phyloP scores from a whole-genome alignment of 257 asterid species.

The Rehmannia glutinosa region DNA sequence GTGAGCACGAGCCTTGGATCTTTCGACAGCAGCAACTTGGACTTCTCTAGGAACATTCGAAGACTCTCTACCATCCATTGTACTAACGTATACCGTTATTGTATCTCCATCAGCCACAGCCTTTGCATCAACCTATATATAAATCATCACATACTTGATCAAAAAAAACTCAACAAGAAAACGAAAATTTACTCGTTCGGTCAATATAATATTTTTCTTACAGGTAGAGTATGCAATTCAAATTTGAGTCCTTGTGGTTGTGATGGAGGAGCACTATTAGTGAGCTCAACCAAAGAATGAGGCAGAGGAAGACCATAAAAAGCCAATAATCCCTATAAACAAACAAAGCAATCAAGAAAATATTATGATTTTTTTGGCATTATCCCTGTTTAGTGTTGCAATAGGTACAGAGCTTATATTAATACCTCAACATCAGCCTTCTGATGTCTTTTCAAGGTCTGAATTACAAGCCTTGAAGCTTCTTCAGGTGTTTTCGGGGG shows the following conservation, averaged over 20 bases:
- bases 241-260: constrained; percentile 63
- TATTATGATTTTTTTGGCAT: neutral
- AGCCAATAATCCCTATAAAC: constrained; percentile 52
- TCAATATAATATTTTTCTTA: constrained; percentile 25
- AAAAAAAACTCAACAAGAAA: neutral
- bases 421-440: constrained; percentile 92
- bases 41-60: constrained; percentile 62
- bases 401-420: neutral
- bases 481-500: constrained; percentile 89
- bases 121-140: constrained; percentile 72
- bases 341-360: constrained; percentile 16
- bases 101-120: constrained; percentile 99
- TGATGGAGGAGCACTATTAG: constrained; percentile 42
- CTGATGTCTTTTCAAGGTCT: constrained; percentile 73
- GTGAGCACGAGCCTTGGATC: constrained; percentile 63
- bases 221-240: constrained; percentile 82
- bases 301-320: constrained; percentile 84
- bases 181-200: too few relatives aligned
- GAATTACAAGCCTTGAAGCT: constrained; percentile 74
- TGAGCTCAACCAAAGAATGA: constrained; percentile 61
- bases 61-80: constrained; percentile 60
- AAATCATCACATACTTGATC: neutral
- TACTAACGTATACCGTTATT: constrained; percentile 65
- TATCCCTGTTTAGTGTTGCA: neutral
- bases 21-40: constrained; percentile 48